phyloP scores from a whole-genome alignment of 805 yeast species.

The Maudiozyma pseudohumilis region DNA sequence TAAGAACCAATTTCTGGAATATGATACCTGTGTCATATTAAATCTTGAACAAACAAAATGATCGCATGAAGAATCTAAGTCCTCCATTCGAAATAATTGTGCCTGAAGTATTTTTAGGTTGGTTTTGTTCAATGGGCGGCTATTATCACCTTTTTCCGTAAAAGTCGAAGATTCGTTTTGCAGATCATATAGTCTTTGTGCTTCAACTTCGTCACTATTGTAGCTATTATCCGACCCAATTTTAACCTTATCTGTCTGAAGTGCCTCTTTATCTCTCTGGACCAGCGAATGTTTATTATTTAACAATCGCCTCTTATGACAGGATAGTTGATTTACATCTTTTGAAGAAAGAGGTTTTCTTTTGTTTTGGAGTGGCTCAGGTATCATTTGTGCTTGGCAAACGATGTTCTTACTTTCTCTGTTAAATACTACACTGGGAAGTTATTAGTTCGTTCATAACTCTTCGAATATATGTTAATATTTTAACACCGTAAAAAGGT shows the following conservation, averaged over 20 bases:
- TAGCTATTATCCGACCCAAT: background rate
- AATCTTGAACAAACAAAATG: constrained; percentile 16
- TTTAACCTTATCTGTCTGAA: background rate
- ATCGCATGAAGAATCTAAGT: constrained; percentile 5
- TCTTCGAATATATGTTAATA: too few species aligned
- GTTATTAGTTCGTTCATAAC: too few species aligned
- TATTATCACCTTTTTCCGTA: background rate
- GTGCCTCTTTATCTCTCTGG: background rate
- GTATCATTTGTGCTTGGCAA: too few species aligned
- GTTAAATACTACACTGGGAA: too few species aligned
- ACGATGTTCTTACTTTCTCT: too few species aligned
- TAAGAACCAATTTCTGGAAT: constrained; percentile 21
- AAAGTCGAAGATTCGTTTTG: background rate
- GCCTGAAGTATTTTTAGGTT: constrained; percentile 18
- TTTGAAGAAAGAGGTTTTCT: constrained; percentile 1
- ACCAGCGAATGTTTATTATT: background rate
- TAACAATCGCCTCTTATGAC: background rate
- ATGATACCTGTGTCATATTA: constrained; percentile 8
- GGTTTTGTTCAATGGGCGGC: constrained; percentile 9
- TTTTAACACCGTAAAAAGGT: too few species aligned
- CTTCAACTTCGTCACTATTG: constrained; percentile 2
- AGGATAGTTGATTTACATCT: background rate
- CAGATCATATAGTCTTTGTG: background rate
- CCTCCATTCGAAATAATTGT: constrained; percentile 13
- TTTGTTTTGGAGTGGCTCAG: too few species aligned